phyloP scores from a whole-genome alignment of 768 basidiomycete genomes.

The Crassisporium funariophilum region DNA sequence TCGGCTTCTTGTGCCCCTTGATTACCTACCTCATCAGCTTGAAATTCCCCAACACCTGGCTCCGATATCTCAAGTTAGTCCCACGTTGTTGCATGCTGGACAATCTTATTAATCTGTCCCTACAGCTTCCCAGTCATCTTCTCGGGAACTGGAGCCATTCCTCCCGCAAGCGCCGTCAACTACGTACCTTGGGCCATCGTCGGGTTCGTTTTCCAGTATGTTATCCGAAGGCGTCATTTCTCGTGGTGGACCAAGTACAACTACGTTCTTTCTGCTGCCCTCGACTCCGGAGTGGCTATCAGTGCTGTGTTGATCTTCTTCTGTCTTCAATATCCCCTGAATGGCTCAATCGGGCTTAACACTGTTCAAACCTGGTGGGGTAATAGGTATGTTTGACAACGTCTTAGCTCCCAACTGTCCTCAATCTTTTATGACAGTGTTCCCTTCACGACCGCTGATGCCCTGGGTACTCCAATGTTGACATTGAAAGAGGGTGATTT shows the following conservation, averaged over 20 bases:
- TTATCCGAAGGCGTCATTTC: constrained; percentile 60
- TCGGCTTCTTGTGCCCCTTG: constrained; percentile 66
- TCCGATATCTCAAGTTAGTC: constrained; percentile 66
- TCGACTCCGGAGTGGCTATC: constrained; percentile 71
- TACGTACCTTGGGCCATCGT: constrained; percentile 68
- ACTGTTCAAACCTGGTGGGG: constrained; percentile 73
- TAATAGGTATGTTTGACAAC: constrained; percentile 45
- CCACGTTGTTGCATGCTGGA: background rate
- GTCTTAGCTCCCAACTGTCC: no score
- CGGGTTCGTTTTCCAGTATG: constrained; percentile 67
- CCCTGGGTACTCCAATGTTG: constrained; percentile 36
- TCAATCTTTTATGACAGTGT: constrained; percentile 28
- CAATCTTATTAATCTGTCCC: background rate
- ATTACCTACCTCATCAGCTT: constrained; percentile 53
- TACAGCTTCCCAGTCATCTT: constrained; percentile 61
- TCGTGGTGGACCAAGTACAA: constrained; percentile 74
- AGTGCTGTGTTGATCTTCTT: constrained; percentile 59
- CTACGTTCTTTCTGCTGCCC: constrained; percentile 70
- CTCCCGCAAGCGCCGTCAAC: constrained; percentile 69
- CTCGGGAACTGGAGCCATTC: constrained; percentile 60
- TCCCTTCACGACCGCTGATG: constrained; percentile 44
- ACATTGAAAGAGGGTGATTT: constrained; percentile 23
- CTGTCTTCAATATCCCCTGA: constrained; percentile 60
- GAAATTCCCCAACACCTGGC: constrained; percentile 63
- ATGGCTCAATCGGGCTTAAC: constrained; percentile 58